Evolutionary conservation across 2,329 filamentous ascomycete genomes (phyloP).

Genomic region (Fusarium equiseti): DNA sequence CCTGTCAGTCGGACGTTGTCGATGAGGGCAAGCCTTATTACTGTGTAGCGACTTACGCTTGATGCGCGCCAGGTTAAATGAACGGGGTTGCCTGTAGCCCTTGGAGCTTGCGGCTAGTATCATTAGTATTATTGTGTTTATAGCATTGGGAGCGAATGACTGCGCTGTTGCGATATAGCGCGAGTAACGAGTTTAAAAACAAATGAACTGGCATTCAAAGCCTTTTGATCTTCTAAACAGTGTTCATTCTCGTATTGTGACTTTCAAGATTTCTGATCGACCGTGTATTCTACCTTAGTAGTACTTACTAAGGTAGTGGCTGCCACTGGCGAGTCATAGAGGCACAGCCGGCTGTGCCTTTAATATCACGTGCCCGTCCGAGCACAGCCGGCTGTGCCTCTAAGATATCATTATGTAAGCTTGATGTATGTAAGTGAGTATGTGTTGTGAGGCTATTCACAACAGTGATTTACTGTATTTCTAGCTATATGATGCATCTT

Average conservation of each 20-base stretch:
- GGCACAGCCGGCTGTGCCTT: too few relatives aligned
- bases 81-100: slow-evolving; percentile 6
- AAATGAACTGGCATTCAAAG: slow-evolving; percentile 36
- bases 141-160: slow-evolving; percentile 22
- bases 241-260: background rate
- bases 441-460: too few relatives aligned
- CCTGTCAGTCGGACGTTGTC: slow-evolving; percentile 24
- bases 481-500: too few relatives aligned
- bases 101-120: slow-evolving; percentile 11
- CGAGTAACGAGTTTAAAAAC: slow-evolving; percentile 37
- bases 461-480: too few relatives aligned
- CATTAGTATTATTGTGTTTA: slow-evolving; percentile 22
- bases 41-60: slow-evolving; percentile 25
- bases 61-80: background rate
- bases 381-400: too few relatives aligned
- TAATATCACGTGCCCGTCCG: too few relatives aligned
- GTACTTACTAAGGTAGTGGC: background rate
- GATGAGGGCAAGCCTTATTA: slow-evolving; percentile 23
- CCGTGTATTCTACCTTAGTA: background rate
- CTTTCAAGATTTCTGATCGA: background rate
- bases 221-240: slow-evolving; percentile 3
- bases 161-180: slow-evolving; percentile 20
- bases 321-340: too few relatives aligned
- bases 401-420: too few relatives aligned
- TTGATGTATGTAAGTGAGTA: too few relatives aligned